Base-by-base conservation (phyloP, 768 basidiomycete genomes). In the Xerocomus potaroensis region DNA sequence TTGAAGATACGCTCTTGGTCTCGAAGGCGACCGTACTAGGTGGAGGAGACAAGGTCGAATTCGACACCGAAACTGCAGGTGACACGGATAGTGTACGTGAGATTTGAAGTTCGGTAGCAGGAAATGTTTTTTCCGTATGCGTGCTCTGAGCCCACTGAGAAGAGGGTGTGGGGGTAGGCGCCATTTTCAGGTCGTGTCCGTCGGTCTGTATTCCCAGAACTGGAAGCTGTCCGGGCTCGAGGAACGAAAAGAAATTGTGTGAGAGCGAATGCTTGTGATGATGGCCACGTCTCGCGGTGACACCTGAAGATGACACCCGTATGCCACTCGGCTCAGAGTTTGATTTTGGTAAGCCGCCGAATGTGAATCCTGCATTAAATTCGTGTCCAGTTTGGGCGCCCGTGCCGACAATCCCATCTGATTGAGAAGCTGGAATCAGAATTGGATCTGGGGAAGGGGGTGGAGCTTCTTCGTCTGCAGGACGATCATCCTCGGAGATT, bases 211-310 rank as follows among this genome's bases (percentile, higher is more conserved):
- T 41, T 22, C 49, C 30, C 12, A 52, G 27, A 2, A 32, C 30
- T 9, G 21, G 44, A 9, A 16, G 33, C 36, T 49, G 54, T 8
- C 81, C 82, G 1, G 91, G 91, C 55, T 94, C 91, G 34, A 97
- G 83, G 62, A 96, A 96, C 0, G 91, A 92, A 68, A 95, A 95
- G 68, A 96, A 93, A 58, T 90, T 91, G 63, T 96, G 92, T 1
- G 92, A 95, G 10, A 93, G 66, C 0, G 91, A 95, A 65, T 95
- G 93, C 65, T 92, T 91, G 60, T 95, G 93, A 66, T 96, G 86
- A 59, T 91, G 90, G 0, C 89, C 90, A 32, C 86, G 62, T 61
- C 56, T 54, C 51, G 57, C 22, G 51, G 68, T 40, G 57, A 71
- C 48, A 52, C 63, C 45, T 29, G 53, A 32, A 48, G 38, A 15